Evolutionary conservation across 2,329 filamentous ascomycete species (phyloP).

Genomic region (Drechslerella dactyloides): DNA sequence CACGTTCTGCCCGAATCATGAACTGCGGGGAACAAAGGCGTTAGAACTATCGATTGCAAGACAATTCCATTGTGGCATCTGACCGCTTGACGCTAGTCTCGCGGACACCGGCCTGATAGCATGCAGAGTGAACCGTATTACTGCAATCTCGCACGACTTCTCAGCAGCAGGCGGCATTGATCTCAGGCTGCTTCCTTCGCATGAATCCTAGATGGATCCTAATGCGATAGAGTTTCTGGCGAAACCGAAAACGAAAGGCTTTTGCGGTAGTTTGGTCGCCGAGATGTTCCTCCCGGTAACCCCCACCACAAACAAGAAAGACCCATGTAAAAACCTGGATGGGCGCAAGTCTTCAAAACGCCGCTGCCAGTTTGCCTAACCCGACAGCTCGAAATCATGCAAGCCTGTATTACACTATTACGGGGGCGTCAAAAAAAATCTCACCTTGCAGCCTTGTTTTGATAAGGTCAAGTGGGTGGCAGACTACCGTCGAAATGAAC

Average conservation of each 20-base stretch:
- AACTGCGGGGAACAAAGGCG: slow-evolving; percentile 20
- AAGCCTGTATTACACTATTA: not conserved
- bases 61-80: slow-evolving; percentile 9
- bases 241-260: not conserved
- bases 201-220: too few relatives aligned
- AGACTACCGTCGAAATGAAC: slow-evolving; percentile 79
- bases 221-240: too few relatives aligned
- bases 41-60: not conserved
- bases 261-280: not conserved
- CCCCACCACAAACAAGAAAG: not conserved
- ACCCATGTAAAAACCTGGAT: not conserved
- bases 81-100: slow-evolving; percentile 33
- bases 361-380: not conserved
- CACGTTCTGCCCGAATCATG: slow-evolving; percentile 37
- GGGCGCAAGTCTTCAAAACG: not conserved
- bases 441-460: slow-evolving; percentile 93
- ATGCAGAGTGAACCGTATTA: too few relatives aligned
- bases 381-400: not conserved
- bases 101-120: too few relatives aligned
- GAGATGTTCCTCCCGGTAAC: not conserved
- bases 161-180: too few relatives aligned
- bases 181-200: too few relatives aligned
- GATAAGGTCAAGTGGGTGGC: slow-evolving; percentile 92
- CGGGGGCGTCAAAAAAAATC: slow-evolving; percentile 52
- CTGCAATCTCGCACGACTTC: too few relatives aligned